Base-by-base conservation (phyloP, 768 basidiomycete genomes). In the Boletus sp. region DNA sequence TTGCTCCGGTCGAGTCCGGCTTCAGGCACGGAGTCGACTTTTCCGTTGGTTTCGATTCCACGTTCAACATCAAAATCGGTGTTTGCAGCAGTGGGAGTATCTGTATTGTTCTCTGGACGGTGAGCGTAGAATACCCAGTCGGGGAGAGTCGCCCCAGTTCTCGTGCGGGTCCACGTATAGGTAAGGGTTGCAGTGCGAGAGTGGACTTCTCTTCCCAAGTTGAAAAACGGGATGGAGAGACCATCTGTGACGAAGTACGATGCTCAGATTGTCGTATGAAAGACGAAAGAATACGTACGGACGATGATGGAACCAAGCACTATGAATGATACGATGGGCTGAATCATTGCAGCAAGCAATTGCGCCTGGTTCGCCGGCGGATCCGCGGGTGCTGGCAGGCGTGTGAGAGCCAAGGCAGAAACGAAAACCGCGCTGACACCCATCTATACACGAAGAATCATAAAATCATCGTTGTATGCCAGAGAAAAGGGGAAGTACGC, bases 351-450 rank as follows among this genome's bases (percentile, higher is more conserved):
- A 0, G 87, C 82, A n/a, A 98, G 79, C 15, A 87, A 62, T 60
- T 97, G 92, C 47, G 84, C 77, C 63, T 90, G 86, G 42, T 79
- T 80, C 52, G 77, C 73, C 0, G 91, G 89, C 0, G 91, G 89
- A 52, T 74, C 68, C 2, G 75, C 69, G 1, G 88, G 84, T 10
- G 63, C 66, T 6, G 87, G 83, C 0, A 94, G 76, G 50, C 80
- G 81, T 24, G 79, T 79, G 9, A 85, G 68, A 4, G 92, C 90
- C 29, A 93, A 71, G 0, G 84, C 86, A 10, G 89, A 85, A 54
- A 98, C 87, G 70, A 98, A 99, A 45, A 98, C 78, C 7, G 96
- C 89, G 0, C 89, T 86, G 24, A 97, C 94, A 50, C 95, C 95
- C 90, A 97, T 94, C 79, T 93, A 72, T 7, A 58, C 56, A 54